These are phyloP conservation scores for Grifola frondosa DNA, from an alignment of 1,284 basidiomycete genomes.

Conservation along the genomic window DNA sequence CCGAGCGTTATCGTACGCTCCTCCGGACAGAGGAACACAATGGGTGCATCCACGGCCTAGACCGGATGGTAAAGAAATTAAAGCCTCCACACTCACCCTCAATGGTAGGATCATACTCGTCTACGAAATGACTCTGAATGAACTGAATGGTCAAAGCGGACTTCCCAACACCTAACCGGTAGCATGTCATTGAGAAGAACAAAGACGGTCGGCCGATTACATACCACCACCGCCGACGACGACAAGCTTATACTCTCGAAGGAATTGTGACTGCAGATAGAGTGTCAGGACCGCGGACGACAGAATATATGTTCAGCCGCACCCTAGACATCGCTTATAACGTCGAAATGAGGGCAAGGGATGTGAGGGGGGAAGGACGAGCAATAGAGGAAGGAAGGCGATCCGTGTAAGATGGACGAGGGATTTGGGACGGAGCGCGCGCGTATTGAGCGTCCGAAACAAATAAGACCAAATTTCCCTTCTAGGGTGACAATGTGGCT, in stretches of 20 bases:
- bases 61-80: too few relatives aligned
- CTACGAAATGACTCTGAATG: slow-evolving; percentile 96
- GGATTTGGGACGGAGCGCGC: slow-evolving; percentile 18
- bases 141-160: slow-evolving; percentile 97
- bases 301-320: slow-evolving; percentile 2
- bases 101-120: slow-evolving; percentile 98
- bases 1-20: too few relatives aligned
- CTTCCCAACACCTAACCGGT: slow-evolving; percentile 86
- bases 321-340: slow-evolving; percentile 34
- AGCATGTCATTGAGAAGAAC: slow-evolving; percentile 1
- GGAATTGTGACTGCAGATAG: slow-evolving; percentile 70
- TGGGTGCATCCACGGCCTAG: too few relatives aligned
- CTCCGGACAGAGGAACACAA: too few relatives aligned
- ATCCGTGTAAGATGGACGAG: slow-evolving; percentile 22
- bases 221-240: slow-evolving; percentile 96
- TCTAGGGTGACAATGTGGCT: too few relatives aligned
- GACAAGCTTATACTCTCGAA: slow-evolving; percentile 95
- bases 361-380: slow-evolving; percentile 13
- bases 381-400: slow-evolving; percentile 18
- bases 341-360: slow-evolving; percentile 7
- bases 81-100: slow-evolving; percentile 65
- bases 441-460: too few relatives aligned
- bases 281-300: slow-evolving; percentile 1
- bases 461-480: slow-evolving; percentile 19
- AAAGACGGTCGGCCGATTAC: slow-evolving; percentile 30